Evolutionary conservation across 1,284 basidiomycete genomes (phyloP).

Genomic region (Malassezia restricta): DNA sequence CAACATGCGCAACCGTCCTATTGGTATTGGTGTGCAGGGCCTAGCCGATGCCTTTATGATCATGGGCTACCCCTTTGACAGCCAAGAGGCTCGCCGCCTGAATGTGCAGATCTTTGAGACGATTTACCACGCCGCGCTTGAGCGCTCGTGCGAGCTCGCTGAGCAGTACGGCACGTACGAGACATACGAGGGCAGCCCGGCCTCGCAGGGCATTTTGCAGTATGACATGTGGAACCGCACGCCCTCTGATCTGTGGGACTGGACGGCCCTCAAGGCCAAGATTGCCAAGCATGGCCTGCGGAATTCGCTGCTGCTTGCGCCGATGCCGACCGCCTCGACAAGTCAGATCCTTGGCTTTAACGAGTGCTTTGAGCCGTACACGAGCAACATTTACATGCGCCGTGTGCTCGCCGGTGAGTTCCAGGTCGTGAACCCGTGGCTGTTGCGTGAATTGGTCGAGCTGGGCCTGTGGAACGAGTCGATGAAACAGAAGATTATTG

Average conservation of each 20-base stretch:
- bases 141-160: slow-evolving; percentile 83
- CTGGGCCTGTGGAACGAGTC: slow-evolving; percentile 90
- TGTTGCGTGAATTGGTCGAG: slow-evolving; percentile 90
- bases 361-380: slow-evolving; percentile 96
- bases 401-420: slow-evolving; percentile 99
- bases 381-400: slow-evolving; percentile 94
- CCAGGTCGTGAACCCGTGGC: slow-evolving; percentile 97
- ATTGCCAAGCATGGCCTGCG: slow-evolving; percentile 75
- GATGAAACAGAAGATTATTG: slow-evolving; percentile 99
- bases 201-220: slow-evolving; percentile 75
- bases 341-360: slow-evolving; percentile 98
- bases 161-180: slow-evolving; percentile 71
- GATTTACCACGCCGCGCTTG: slow-evolving; percentile 90
- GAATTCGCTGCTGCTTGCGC: slow-evolving; percentile 87
- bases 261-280: slow-evolving; percentile 74
- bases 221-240: slow-evolving; percentile 91
- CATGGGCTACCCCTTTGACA: slow-evolving; percentile 89
- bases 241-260: slow-evolving; percentile 90
- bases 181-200: slow-evolving; percentile 82
- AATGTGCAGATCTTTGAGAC: slow-evolving; percentile 98
- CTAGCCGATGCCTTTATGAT: slow-evolving; percentile 98
- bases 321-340: slow-evolving; percentile 98
- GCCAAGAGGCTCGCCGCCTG: slow-evolving; percentile 68
- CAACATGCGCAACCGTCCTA: slow-evolving; percentile 95
- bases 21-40: slow-evolving; percentile 95